These are phyloP conservation scores for Boeremia lycopersici DNA, from an alignment of 2,329 filamentous ascomycete species.

Conservation along the genomic window DNA sequence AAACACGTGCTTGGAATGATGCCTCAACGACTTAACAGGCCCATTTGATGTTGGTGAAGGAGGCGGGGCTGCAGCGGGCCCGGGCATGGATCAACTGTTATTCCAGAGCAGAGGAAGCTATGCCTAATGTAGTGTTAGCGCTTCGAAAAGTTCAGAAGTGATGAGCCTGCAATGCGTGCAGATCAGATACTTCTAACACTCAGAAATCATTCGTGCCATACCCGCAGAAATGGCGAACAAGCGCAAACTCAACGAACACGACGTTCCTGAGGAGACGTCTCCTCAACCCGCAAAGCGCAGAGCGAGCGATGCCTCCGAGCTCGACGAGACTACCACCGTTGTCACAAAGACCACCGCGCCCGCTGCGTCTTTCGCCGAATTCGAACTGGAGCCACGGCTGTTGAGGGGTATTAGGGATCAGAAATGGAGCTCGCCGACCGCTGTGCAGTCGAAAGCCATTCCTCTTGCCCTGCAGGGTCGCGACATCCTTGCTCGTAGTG, in stretches of 20 bases:
- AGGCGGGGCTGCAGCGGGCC: not conserved
- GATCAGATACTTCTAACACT: conserved; percentile 9
- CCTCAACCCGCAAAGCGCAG: conserved; percentile 21
- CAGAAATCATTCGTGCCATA: not conserved
- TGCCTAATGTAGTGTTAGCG: conserved; percentile 15
- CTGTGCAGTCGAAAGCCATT: conserved; percentile 85
- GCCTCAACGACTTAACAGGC: not conserved
- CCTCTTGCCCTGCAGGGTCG: conserved; percentile 85
- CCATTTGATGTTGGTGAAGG: not conserved
- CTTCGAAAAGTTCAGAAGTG: conserved; percentile 30
- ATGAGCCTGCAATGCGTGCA: conserved; percentile 14
- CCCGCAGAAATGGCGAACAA: conserved; percentile 39
- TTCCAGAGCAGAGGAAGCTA: conserved; percentile 21
- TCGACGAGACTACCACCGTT: conserved; percentile 21
- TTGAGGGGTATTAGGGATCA: conserved; percentile 85
- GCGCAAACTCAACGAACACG: conserved; percentile 57
- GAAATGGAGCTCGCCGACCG: conserved; percentile 84
- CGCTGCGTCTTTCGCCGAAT: conserved; percentile 68
- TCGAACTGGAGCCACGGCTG: conserved; percentile 83
- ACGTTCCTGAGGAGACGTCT: conserved; percentile 50
- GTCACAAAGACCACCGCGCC: conserved; percentile 20
- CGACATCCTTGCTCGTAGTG: conserved; percentile 89
- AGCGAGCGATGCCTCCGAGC: conserved; percentile 32
- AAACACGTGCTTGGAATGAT: too few relatives aligned
- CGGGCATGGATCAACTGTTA: not conserved